A percentile compares a stretch with the other conserved stretches of the same genome.
Evolutionary conservation across 257 asterid species (phyloP).

Genomic region (Plantago ovata): DNA sequence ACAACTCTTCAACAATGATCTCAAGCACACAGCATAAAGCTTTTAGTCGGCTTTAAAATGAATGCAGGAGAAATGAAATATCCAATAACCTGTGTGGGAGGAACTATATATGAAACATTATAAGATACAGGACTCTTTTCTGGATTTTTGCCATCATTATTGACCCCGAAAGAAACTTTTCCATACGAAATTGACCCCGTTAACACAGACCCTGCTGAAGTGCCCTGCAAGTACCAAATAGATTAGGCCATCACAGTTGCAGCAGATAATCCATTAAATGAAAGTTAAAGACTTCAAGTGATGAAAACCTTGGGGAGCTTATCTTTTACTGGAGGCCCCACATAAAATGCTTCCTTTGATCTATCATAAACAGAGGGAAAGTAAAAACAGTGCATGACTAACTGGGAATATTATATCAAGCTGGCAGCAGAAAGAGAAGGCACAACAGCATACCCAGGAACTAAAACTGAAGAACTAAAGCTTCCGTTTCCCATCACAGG

Average conservation of each 20-base stretch:
- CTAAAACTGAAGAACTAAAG: conserved; percentile 69
- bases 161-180: conserved; percentile 52
- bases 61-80: conserved; percentile 24
- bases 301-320: conserved; percentile 85
- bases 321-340: conserved; percentile 85
- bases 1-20: conserved; percentile 14
- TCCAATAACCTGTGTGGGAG: conserved; percentile 66
- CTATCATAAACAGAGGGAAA: conserved; percentile 36
- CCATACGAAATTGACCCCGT: conserved; percentile 83
- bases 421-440: conserved; percentile 5
- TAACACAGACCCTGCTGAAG: conserved; percentile 75
- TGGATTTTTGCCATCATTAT: conserved; percentile 53
- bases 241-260: conserved; percentile 11
- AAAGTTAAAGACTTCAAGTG: conserved; percentile 17
- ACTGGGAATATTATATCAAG: conserved; percentile 15
- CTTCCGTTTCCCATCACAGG: conserved; percentile 66
- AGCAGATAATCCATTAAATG: conserved; percentile 14
- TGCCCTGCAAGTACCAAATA: conserved; percentile 51
- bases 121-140: conserved; percentile 68
- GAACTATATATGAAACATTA: conserved; percentile 66
- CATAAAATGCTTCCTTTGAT: conserved; percentile 80
- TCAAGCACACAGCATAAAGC: background rate
- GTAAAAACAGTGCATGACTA: conserved; percentile 13
- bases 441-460: conserved; percentile 70
- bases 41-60: background rate